phyloP scores from a whole-genome alignment of 2,329 filamentous ascomycete genomes.

The Berkeleyomyces basicola region DNA sequence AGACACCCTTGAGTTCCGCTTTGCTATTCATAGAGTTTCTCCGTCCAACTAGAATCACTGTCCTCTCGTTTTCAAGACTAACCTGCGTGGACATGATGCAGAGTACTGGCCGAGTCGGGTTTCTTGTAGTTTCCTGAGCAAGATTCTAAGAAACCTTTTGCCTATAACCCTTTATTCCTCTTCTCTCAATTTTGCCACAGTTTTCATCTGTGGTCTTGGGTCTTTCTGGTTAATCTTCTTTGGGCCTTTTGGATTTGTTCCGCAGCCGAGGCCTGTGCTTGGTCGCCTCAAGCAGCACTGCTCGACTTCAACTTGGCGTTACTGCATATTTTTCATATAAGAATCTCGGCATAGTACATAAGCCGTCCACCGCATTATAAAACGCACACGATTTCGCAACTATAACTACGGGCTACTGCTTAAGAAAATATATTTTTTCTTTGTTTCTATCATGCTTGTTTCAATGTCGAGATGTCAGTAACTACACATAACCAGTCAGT shows the following conservation, averaged over 20 bases:
- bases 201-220: neutral
- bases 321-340: too few species aligned
- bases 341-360: too few species aligned
- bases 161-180: neutral
- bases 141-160: neutral
- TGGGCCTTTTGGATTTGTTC: too few species aligned
- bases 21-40: neutral
- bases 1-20: neutral
- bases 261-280: too few species aligned
- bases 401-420: neutral
- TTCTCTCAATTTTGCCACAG: constrained; percentile 9
- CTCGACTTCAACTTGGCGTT: too few species aligned
- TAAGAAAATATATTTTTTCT: neutral
- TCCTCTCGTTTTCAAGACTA: constrained; percentile 4
- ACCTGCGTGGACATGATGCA: constrained; percentile 1
- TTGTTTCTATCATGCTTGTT: neutral
- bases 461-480: neutral
- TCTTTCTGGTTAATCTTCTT: neutral
- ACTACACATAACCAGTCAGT: too few species aligned
- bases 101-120: constrained; percentile 11
- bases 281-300: too few species aligned
- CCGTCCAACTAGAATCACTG: constrained; percentile 2
- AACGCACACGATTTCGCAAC: neutral
- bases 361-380: neutral
- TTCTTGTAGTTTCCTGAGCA: constrained; percentile 8